Conservation (phyloP, 1,139 yeast species). For the Saccharomyces uvarum region DNA sequence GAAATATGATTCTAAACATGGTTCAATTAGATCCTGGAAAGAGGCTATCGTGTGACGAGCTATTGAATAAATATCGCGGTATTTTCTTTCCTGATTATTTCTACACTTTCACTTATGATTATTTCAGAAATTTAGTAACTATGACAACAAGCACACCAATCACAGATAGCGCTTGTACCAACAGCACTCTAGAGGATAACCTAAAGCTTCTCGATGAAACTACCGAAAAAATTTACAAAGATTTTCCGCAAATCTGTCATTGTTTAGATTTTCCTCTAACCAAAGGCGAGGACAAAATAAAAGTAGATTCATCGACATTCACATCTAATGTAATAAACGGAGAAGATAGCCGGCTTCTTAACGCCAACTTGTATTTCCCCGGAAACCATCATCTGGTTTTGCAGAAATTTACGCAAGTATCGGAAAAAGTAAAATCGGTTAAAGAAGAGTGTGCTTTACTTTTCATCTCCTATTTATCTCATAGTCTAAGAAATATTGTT, state of each 20-base stretch:
- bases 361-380: neutral
- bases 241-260: conserved; percentile 45
- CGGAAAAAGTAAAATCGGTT: conserved; percentile 6
- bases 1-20: conserved; percentile 53
- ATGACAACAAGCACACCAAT: conserved; percentile 27
- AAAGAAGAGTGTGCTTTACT: conserved; percentile 51
- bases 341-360: neutral
- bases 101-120: conserved; percentile 61
- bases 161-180: conserved; percentile 18
- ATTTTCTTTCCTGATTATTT: conserved; percentile 64
- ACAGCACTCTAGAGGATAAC: conserved; percentile 26
- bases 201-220: conserved; percentile 49
- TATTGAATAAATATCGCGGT: conserved; percentile 45
- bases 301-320: conserved; percentile 3
- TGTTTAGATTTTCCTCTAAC: conserved; percentile 39
- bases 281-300: conserved; percentile 5
- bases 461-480: conserved; percentile 53
- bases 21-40: conserved; percentile 53
- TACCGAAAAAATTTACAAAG: conserved; percentile 50
- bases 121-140: conserved; percentile 41
- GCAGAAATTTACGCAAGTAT: conserved; percentile 7
- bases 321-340: conserved; percentile 5
- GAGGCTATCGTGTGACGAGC: conserved; percentile 49
- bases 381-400: neutral
- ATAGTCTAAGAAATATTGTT: conserved; percentile 57